Evolutionary conservation across 495 filamentous ascomycete genomes (phyloP).

Genomic region (Aspergillus saccharolyticus): DNA sequence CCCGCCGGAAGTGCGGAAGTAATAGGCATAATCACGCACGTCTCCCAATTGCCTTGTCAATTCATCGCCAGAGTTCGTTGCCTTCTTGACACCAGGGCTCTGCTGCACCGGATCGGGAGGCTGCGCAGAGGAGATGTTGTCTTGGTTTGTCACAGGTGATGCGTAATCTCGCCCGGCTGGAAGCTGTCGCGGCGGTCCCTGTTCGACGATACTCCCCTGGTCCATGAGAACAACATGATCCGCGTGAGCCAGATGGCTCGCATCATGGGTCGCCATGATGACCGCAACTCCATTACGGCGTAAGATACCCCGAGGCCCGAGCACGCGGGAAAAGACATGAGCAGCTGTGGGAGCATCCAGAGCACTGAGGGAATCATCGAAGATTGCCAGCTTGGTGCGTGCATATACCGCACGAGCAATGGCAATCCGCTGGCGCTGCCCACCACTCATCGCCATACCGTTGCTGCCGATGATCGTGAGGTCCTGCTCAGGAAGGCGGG

Average conservation of each 20-base stretch:
- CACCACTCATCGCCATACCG: slow-evolving; percentile 77
- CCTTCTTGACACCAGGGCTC: background rate
- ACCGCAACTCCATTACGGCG: background rate
- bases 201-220: background rate
- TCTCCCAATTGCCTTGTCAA: background rate
- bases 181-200: background rate
- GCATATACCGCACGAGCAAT: slow-evolving; percentile 10
- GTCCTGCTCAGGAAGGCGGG: slow-evolving; percentile 51
- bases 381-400: background rate
- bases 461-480: slow-evolving; percentile 72
- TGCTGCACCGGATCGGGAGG: too few relatives aligned
- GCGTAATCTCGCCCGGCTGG: background rate
- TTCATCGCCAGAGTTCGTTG: background rate
- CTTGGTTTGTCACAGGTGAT: too few relatives aligned
- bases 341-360: background rate
- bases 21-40: background rate
- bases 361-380: background rate
- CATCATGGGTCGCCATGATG: slow-evolving; percentile 3
- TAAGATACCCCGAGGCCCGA: background rate
- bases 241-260: background rate
- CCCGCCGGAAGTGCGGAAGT: background rate
- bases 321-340: background rate
- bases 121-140: too few relatives aligned
- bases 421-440: slow-evolving; percentile 67
- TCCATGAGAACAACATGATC: background rate